phyloP scores from a whole-genome alignment of 805 yeast species.

The Zygoascus tannicola region DNA sequence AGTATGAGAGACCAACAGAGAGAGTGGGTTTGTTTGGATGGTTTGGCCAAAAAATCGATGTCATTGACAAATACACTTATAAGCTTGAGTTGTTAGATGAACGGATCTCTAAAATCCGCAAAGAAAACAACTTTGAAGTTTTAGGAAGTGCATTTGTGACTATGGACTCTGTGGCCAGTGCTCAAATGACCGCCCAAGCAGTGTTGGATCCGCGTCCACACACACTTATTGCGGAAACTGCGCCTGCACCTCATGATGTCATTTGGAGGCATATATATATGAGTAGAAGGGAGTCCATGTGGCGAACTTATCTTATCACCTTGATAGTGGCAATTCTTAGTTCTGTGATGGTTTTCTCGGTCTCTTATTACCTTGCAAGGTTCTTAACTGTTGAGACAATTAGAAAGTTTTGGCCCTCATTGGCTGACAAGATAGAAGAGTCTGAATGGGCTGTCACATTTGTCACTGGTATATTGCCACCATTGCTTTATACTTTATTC shows the following conservation, averaged over 20 bases:
- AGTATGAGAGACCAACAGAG: conserved; percentile 50
- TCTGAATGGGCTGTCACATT: conserved; percentile 67
- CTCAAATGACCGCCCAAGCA: conserved; percentile 95
- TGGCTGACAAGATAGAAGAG: conserved; percentile 57
- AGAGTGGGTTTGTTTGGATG: conserved; percentile 52
- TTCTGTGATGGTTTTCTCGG: conserved; percentile 65
- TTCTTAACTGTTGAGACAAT: conserved; percentile 72
- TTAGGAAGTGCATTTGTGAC: conserved; percentile 91
- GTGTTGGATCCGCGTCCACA: conserved; percentile 84
- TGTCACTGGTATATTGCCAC: conserved; percentile 84
- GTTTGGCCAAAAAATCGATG: conserved; percentile 65
- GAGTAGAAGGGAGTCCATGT: conserved; percentile 60
- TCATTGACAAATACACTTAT: conserved; percentile 66
- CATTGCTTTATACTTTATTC: conserved; percentile 78
- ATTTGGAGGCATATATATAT: conserved; percentile 87
- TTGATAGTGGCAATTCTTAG: conserved; percentile 58
- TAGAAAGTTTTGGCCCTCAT: conserved; percentile 67
- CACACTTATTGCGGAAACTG: conserved; percentile 69
- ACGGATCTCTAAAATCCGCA: conserved; percentile 47
- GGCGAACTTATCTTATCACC: conserved; percentile 57
- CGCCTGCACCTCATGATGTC: conserved; percentile 95
- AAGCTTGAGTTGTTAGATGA: conserved; percentile 61
- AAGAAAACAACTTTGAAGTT: conserved; percentile 42
- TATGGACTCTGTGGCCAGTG: conserved; percentile 89
- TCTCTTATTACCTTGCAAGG: conserved; percentile 45